Evolutionary conservation across 2,329 filamentous ascomycete species (phyloP), one percentile per base, ranked within the genome.

Genomic region (Colletotrichum phormii): DNA sequence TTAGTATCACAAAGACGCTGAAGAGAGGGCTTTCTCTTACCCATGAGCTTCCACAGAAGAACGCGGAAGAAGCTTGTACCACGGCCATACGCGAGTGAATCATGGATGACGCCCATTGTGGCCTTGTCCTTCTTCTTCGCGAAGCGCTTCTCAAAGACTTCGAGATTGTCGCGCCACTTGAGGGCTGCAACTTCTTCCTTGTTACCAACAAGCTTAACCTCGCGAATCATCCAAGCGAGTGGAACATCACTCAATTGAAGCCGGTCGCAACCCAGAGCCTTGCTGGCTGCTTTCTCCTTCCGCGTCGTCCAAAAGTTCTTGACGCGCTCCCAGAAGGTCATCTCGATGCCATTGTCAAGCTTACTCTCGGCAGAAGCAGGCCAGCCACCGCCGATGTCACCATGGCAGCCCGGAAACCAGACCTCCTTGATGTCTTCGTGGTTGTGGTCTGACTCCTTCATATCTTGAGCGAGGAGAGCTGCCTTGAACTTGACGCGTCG

Each of bases 351-450:
- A 6, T 66, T 73, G 7, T 80, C 77, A 7, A 79, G 65, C 1
- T 75, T 69, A 4, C 79, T 70, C 24, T 75, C 73, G 5, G 77
- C 77, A 7, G 77, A 76, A 9, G 82, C 80, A 0, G 82, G 82
- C 84, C 87, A 89, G 0, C 88, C 88, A 0, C 88, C 88, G 2
- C 88, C 88, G 11, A 89, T 83, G 65, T 89, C 87, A 11, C 85
- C 84, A 68, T 89, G 88, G 66, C 85, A 85, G 1, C 88, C 88
- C 0, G 87, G 84, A 73, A 89, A 89, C 86, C 87, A 89, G 57
- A 89, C 86, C 73, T 89, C 87, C 60, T 79, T 78, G 70, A 87
- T 80, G 64, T 86, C 83, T 35, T 86, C 84, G 1, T 79, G 72
- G 1, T 76, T 66, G 18, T 78, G 71, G 1, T 78, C 57, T 1